phyloP scores from a whole-genome alignment of 441 rosid species.

The Isatis lusitanica region DNA sequence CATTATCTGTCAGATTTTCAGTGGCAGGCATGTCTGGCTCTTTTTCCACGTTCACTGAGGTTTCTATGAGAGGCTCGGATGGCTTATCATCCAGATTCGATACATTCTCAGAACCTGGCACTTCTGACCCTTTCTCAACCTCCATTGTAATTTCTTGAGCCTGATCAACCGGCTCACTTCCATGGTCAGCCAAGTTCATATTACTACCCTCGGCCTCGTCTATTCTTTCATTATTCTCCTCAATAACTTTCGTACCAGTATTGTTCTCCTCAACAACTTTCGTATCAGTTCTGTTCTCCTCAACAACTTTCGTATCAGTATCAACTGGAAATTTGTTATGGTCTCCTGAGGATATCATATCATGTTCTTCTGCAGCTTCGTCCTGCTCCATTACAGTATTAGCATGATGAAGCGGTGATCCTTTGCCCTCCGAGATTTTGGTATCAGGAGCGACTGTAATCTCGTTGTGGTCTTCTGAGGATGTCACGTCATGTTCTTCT shows the following conservation, averaged over 20 bases:
- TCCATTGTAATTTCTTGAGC: constrained; percentile 14
- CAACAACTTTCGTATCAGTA: background rate
- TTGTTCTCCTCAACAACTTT: background rate
- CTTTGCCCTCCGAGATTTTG: background rate
- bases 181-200: constrained; percentile 11
- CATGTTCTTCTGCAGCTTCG: constrained; percentile 22
- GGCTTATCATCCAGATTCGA: constrained; percentile 14
- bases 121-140: constrained; percentile 12
- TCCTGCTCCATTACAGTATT: background rate
- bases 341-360: constrained; percentile 23
- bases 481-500: constrained; percentile 14
- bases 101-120: constrained; percentile 23
- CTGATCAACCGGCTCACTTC: constrained; percentile 3
- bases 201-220: constrained; percentile 4
- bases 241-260: constrained; percentile 9
- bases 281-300: background rate
- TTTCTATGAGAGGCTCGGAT: constrained; percentile 36
- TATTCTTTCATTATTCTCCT: constrained; percentile 17
- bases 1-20: constrained; percentile 13
- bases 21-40: constrained; percentile 29
- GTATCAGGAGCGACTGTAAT: constrained; percentile 19
- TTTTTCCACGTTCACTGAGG: constrained; percentile 27
- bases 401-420: background rate
- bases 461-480: constrained; percentile 18
- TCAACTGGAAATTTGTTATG: background rate